phyloP scores from a whole-genome alignment of 306 rosid species.

The Trifolium pratense region DNA sequence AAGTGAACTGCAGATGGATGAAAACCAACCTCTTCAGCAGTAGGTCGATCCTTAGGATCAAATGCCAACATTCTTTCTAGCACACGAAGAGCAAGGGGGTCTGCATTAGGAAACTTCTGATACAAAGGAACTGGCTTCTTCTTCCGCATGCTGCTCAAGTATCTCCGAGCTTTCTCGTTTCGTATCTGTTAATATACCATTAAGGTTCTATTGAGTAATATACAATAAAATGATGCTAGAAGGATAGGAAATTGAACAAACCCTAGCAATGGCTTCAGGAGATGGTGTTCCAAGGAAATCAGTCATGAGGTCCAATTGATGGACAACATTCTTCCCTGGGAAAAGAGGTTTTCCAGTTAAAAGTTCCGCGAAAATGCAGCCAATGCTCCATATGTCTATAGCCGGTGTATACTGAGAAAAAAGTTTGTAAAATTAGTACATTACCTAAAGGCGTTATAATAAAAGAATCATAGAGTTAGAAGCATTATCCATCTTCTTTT shows the following conservation, averaged over 20 bases:
- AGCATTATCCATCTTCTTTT: conserved; percentile 36
- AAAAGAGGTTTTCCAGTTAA: conserved; percentile 97
- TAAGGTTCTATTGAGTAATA: conserved; percentile 30
- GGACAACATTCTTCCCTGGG: conserved; percentile 98
- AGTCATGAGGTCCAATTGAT: conserved; percentile 96
- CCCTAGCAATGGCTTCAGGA: conserved; percentile 91
- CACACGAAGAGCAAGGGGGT: conserved; percentile 92
- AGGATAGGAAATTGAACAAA: conserved; percentile 47
- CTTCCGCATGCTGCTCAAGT: conserved; percentile 94
- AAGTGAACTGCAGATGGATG: conserved; percentile 32
- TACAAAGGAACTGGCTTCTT: conserved; percentile 88
- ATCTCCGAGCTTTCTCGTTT: conserved; percentile 97
- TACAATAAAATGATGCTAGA: conserved; percentile 9
- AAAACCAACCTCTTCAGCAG: conserved; percentile 89
- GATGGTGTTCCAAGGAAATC: conserved; percentile 96
- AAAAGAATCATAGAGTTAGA: conserved; percentile 16
- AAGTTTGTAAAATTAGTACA: conserved; percentile 10
- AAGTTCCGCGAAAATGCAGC: conserved; percentile 98
- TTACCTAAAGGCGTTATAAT: conserved; percentile 25
- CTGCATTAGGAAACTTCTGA: conserved; percentile 95
- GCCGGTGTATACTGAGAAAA: conserved; percentile 88
- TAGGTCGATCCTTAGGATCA: conserved; percentile 95
- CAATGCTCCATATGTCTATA: conserved; percentile 99
- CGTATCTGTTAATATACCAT: conserved; percentile 61
- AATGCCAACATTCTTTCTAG: conserved; percentile 96